These are phyloP conservation scores for Aspergillus steynii DNA, from an alignment of 495 filamentous ascomycete species.

Conservation along the genomic window DNA sequence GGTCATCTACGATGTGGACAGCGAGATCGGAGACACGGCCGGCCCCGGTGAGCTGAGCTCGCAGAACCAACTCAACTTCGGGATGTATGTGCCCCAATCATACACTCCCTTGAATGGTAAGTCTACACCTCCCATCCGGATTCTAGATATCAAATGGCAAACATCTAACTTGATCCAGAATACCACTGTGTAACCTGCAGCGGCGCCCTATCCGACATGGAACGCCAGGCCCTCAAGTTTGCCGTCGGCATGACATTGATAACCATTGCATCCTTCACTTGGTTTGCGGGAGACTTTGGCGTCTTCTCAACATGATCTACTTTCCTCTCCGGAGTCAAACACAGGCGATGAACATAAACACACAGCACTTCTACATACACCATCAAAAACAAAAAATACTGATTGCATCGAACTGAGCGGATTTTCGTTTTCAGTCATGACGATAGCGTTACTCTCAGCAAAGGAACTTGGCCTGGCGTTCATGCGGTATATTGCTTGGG, in stretches of 20 bases:
- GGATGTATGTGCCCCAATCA: conserved; percentile 72
- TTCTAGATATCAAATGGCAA: conserved; percentile 6
- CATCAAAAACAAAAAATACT: background rate
- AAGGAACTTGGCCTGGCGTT: conserved; percentile 9
- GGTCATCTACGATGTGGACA: conserved; percentile 73
- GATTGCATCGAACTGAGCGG: conserved; percentile 24
- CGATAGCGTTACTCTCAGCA: conserved; percentile 15
- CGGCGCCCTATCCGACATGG: conserved; percentile 62
- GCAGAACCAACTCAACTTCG: conserved; percentile 67
- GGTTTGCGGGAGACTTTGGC: conserved; percentile 76
- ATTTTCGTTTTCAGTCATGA: conserved; percentile 11
- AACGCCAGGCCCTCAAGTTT: conserved; percentile 68
- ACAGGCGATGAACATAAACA: conserved; percentile 7
- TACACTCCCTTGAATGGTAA: conserved; percentile 63
- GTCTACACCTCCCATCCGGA: conserved; percentile 25
- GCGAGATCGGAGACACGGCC: conserved; percentile 59
- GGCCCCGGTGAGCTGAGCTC: conserved; percentile 71
- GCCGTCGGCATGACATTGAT: conserved; percentile 71
- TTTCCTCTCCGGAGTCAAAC: background rate
- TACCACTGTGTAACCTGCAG: conserved; percentile 71
- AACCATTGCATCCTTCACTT: conserved; percentile 82
- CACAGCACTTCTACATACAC: background rate
- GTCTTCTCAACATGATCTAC: conserved; percentile 44
- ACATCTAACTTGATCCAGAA: conserved; percentile 35
- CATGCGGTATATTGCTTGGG: conserved; percentile 1